phyloP scores from a whole-genome alignment of 2,329 filamentous ascomycete genomes.

The Apiospora hydei region DNA sequence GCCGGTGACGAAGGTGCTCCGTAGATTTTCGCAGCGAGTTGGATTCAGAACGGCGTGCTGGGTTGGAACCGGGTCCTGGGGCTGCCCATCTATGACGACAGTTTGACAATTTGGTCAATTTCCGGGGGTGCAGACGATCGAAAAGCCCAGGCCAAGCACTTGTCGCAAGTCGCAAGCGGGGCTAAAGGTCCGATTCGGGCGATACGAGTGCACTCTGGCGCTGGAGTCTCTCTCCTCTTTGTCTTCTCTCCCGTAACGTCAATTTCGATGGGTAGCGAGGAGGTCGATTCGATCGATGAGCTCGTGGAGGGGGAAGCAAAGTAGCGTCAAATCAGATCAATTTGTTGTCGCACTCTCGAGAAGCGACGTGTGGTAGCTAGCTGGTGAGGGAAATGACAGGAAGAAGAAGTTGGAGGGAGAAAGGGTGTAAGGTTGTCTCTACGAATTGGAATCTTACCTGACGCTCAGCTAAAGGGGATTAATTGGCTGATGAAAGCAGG shows the following conservation, averaged over 20 bases:
- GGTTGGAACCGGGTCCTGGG: constrained; percentile 15
- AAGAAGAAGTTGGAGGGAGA: constrained; percentile 1
- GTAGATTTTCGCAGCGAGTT: constrained; percentile 14
- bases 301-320: neutral
- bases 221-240: neutral
- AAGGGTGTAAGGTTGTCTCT: neutral
- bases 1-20: constrained; percentile 16
- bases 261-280: neutral
- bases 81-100: constrained; percentile 22
- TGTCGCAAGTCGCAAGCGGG: constrained; percentile 18
- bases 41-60: neutral
- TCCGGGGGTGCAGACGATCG: constrained; percentile 8
- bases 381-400: neutral
- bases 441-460: neutral
- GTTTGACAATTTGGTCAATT: constrained; percentile 15
- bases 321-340: neutral
- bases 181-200: constrained; percentile 23
- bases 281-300: constrained; percentile 11
- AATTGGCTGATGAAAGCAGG: constrained; percentile 1
- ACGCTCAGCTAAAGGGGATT: constrained; percentile 10
- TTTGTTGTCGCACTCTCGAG: neutral
- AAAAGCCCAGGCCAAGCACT: constrained; percentile 9
- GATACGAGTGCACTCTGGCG: neutral
- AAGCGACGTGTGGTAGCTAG: neutral
- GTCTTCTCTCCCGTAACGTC: constrained; percentile 9